These are phyloP conservation scores for Erysimum cheiri DNA, from an alignment of 441 rosid species.

Conservation along the genomic window DNA sequence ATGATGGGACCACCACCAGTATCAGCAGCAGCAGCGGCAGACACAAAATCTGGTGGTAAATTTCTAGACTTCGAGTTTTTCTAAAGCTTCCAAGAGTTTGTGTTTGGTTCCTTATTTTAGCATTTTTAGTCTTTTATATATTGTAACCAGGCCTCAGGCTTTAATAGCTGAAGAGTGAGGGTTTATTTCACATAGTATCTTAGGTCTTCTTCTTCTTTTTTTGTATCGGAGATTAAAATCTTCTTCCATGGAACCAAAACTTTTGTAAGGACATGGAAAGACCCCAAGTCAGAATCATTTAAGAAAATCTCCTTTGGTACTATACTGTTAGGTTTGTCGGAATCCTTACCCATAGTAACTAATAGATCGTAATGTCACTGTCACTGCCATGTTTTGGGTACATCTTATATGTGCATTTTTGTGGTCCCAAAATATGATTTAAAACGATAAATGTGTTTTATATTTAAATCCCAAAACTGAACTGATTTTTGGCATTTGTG, in stretches of 20 bases:
- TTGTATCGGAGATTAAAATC: constrained; percentile 37
- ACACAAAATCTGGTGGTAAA: constrained; percentile 80
- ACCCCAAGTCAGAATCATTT: constrained; percentile 27
- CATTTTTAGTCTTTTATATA: constrained; percentile 39
- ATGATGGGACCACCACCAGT: constrained; percentile 47
- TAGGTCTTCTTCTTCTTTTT: constrained; percentile 17
- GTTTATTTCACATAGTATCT: constrained; percentile 23
- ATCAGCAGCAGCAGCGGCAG: constrained; percentile 42
- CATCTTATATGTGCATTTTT: constrained; percentile 1
- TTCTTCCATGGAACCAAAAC: constrained; percentile 39
- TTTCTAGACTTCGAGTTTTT: constrained; percentile 98
- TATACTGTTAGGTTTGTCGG: constrained; percentile 26
- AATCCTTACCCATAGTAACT: constrained; percentile 6
- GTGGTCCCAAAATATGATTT: constrained; percentile 30
- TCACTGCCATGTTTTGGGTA: constrained; percentile 14
- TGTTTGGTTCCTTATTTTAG: constrained; percentile 33
- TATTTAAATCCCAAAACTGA: neutral
- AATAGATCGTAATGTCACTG: constrained; percentile 19
- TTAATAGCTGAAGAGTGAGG: constrained; percentile 8
- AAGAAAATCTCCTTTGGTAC: constrained; percentile 29
- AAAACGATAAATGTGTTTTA: neutral
- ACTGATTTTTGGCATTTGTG: neutral
- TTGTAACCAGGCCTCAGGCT: constrained; percentile 37
- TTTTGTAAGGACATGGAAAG: constrained; percentile 43
- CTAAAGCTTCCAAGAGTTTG: constrained; percentile 44